Percentiles rank a stretch among this genome's conserved stretches.
Conservation (phyloP, 2,329 filamentous ascomycete species). For the Diaporthe velutina region DNA sequence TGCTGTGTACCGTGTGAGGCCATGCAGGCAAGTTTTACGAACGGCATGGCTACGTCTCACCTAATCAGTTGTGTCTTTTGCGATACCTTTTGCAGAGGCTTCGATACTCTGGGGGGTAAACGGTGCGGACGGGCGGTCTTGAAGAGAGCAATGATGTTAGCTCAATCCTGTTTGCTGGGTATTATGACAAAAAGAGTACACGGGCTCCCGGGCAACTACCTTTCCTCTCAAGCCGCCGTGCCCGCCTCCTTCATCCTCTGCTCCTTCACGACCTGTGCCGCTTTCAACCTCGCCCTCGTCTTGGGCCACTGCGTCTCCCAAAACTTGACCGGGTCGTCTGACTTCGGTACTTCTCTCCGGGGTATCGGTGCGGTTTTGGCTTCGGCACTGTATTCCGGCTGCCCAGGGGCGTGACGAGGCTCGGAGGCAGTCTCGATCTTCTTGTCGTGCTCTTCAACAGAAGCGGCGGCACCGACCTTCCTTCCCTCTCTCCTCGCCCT, state of each 20-base stretch:
- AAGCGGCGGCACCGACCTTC: slow-evolving; percentile 42
- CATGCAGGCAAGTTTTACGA: neutral
- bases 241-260: slow-evolving; percentile 61
- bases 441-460: slow-evolving; percentile 5
- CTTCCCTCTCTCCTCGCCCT: slow-evolving; percentile 58
- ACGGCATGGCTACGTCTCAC: neutral
- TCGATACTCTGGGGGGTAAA: neutral
- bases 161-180: slow-evolving; percentile 34
- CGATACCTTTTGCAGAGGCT: neutral
- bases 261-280: slow-evolving; percentile 69
- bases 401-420: slow-evolving; percentile 15
- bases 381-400: slow-evolving; percentile 13
- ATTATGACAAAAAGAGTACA: slow-evolving; percentile 38
- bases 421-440: neutral
- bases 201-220: neutral
- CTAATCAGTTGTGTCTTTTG: neutral
- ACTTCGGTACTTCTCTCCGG: slow-evolving; percentile 38
- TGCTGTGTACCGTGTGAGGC: neutral
- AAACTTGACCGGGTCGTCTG: slow-evolving; percentile 37
- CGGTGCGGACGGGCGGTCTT: neutral
- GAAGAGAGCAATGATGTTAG: neutral
- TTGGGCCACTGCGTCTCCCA: slow-evolving; percentile 40
- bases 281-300: slow-evolving; percentile 69
- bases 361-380: slow-evolving; percentile 31
- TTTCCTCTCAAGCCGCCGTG: slow-evolving; percentile 48